A percentile compares a stretch with the other conserved stretches of the same genome.
Evolutionary conservation across 768 basidiomycete species (phyloP).

Genomic region (Macrolepiota albuminosa): DNA sequence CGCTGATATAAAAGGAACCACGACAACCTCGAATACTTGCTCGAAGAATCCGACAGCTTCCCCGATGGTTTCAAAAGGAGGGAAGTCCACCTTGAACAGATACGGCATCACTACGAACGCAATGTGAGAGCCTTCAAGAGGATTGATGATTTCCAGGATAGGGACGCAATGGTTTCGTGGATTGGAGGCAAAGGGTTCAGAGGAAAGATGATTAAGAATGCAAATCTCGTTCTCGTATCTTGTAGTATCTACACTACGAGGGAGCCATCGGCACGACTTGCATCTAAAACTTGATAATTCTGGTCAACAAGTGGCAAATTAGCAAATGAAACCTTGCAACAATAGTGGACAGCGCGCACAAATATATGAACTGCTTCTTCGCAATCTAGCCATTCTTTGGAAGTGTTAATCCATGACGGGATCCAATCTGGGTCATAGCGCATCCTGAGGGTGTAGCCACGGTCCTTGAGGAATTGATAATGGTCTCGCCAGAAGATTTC

Average conservation of each 20-base stretch:
- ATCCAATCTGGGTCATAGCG: constrained; percentile 1
- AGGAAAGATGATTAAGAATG: constrained; percentile 20
- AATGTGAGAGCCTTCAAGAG: constrained; percentile 12
- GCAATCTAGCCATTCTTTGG: background rate
- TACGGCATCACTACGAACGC: constrained; percentile 23
- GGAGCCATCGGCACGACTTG: constrained; percentile 22
- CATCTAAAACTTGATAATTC: constrained; percentile 20
- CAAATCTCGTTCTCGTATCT: constrained; percentile 22
- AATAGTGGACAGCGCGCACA: background rate
- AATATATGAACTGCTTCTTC: background rate
- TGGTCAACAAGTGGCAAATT: background rate
- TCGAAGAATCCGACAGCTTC: constrained; percentile 27
- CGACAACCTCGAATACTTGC: constrained; percentile 27
- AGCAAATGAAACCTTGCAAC: background rate
- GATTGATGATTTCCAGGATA: constrained; percentile 14
- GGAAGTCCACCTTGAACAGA: constrained; percentile 12
- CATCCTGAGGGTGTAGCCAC: constrained; percentile 6
- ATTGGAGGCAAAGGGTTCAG: constrained; percentile 13
- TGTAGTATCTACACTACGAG: constrained; percentile 13
- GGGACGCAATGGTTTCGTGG: constrained; percentile 14
- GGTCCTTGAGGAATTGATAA: background rate
- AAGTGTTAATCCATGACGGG: constrained; percentile 1
- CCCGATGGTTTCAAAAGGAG: constrained; percentile 22
- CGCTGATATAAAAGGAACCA: constrained; percentile 9
- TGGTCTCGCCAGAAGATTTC: constrained; percentile 1